Evolutionary conservation across 2,329 filamentous ascomycete species (phyloP).

Genomic region (Colletotrichum chlorophyti): DNA sequence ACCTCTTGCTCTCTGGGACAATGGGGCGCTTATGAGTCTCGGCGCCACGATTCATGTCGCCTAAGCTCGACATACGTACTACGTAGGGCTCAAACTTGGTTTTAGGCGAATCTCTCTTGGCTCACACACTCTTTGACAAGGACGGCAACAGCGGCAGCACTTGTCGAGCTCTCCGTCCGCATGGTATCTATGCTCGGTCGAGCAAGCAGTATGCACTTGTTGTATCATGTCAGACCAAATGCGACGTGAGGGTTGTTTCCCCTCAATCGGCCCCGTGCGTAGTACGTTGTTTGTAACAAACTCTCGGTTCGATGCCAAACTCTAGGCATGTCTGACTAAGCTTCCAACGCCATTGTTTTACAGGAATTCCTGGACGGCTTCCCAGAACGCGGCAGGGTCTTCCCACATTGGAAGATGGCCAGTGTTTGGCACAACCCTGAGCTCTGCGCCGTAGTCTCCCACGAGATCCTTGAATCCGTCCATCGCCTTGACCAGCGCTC

Average conservation of each 20-base stretch:
- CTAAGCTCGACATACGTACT: too few species aligned
- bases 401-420: slow-evolving; percentile 90
- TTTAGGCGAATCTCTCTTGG: too few species aligned
- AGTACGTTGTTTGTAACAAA: not conserved
- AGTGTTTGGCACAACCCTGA: slow-evolving; percentile 71
- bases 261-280: too few species aligned
- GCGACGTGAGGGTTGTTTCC: not conserved
- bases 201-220: too few species aligned
- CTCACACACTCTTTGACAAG: not conserved
- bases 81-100: too few species aligned
- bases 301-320: not conserved
- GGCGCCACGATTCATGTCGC: slow-evolving; percentile 6
- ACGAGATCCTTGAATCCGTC: slow-evolving; percentile 70
- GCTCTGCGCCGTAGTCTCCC: slow-evolving; percentile 60
- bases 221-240: slow-evolving; percentile 4
- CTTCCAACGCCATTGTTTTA: slow-evolving; percentile 31
- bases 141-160: not conserved
- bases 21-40: not conserved
- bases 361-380: slow-evolving; percentile 66
- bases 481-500: slow-evolving; percentile 80
- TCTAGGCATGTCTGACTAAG: not conserved
- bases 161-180: not conserved
- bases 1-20: not conserved
- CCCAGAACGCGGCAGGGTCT: slow-evolving; percentile 71
- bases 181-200: slow-evolving; percentile 2